These are phyloP conservation scores for Monosporascus ibericus DNA, from an alignment of 2,329 filamentous ascomycete genomes.

Conservation along the genomic window DNA sequence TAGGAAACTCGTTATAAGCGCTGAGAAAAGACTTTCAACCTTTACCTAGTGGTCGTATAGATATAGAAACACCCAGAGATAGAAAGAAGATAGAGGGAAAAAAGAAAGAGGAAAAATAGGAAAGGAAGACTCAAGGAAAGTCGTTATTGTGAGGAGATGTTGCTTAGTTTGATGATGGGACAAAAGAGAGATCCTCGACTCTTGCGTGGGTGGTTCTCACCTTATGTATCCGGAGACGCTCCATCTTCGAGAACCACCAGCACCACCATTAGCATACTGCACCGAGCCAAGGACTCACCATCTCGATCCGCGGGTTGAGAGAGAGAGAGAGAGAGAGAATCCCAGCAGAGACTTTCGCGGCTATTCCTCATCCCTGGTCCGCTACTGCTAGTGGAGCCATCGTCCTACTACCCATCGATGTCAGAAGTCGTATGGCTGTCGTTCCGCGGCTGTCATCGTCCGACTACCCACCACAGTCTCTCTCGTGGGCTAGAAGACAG, in stretches of 20 bases:
- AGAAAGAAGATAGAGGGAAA: slow-evolving; percentile 19
- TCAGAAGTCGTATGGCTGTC: no score
- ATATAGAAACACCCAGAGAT: slow-evolving; percentile 14
- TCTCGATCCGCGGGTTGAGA: background rate
- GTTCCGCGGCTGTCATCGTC: background rate
- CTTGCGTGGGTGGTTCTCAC: slow-evolving; percentile 3
- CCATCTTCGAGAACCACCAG: background rate
- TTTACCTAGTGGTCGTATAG: slow-evolving; percentile 11
- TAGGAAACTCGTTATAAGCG: slow-evolving; percentile 16
- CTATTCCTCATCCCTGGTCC: background rate
- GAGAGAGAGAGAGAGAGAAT: no score
- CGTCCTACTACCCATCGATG: no score
- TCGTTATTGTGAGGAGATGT: slow-evolving; percentile 10
- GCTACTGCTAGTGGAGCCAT: background rate
- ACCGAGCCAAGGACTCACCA: background rate
- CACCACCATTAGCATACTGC: background rate
- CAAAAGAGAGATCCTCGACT: slow-evolving; percentile 5
- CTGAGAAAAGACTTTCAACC: slow-evolving; percentile 15
- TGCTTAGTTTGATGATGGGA: slow-evolving; percentile 13
- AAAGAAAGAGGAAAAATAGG: slow-evolving; percentile 17
- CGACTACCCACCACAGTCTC: background rate
- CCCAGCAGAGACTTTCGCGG: background rate
- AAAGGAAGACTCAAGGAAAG: slow-evolving; percentile 25
- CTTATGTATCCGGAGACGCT: slow-evolving; percentile 17
- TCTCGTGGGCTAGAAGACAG: background rate